These are phyloP conservation scores for Hyaloscypha finlandica DNA, from an alignment of 495 filamentous ascomycete species.

Conservation along the genomic window DNA sequence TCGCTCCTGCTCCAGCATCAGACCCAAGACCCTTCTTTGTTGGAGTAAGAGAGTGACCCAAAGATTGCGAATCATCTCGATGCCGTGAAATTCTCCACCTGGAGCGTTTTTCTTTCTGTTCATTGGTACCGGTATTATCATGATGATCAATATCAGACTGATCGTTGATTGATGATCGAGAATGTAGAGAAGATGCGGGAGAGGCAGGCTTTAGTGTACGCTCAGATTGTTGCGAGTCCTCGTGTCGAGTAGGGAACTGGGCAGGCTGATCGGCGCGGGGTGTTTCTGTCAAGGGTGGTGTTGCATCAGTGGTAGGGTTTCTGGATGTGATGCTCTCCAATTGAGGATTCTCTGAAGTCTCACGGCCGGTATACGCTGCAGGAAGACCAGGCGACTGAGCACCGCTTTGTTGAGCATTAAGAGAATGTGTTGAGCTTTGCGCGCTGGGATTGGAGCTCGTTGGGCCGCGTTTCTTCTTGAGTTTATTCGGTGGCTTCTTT, in stretches of 20 bases:
- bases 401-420: slow-evolving; percentile 50
- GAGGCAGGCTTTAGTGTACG: slow-evolving; percentile 62
- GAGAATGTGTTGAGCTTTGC: slow-evolving; percentile 79
- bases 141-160: slow-evolving; percentile 69
- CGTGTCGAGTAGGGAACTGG: slow-evolving; percentile 6
- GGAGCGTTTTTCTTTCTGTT: slow-evolving; percentile 65
- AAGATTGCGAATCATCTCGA: slow-evolving; percentile 47
- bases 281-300: slow-evolving; percentile 31
- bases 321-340: slow-evolving; percentile 32
- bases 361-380: slow-evolving; percentile 26
- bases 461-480: slow-evolving; percentile 78
- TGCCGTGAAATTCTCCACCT: slow-evolving; percentile 76
- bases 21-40: slow-evolving; percentile 51
- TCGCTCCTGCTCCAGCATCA: slow-evolving; percentile 65
- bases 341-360: slow-evolving; percentile 23
- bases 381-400: slow-evolving; percentile 35
- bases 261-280: slow-evolving; percentile 30
- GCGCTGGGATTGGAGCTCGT: slow-evolving; percentile 77
- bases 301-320: slow-evolving; percentile 26
- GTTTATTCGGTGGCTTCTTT: slow-evolving; percentile 74
- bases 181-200: slow-evolving; percentile 64
- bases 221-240: slow-evolving; percentile 40
- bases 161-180: slow-evolving; percentile 74
- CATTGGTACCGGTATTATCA: slow-evolving; percentile 51
- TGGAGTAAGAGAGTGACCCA: slow-evolving; percentile 48